These are phyloP conservation scores for Aspergillus oerlinghausenensis DNA, from an alignment of 2,329 filamentous ascomycete species.

Conservation along the genomic window DNA sequence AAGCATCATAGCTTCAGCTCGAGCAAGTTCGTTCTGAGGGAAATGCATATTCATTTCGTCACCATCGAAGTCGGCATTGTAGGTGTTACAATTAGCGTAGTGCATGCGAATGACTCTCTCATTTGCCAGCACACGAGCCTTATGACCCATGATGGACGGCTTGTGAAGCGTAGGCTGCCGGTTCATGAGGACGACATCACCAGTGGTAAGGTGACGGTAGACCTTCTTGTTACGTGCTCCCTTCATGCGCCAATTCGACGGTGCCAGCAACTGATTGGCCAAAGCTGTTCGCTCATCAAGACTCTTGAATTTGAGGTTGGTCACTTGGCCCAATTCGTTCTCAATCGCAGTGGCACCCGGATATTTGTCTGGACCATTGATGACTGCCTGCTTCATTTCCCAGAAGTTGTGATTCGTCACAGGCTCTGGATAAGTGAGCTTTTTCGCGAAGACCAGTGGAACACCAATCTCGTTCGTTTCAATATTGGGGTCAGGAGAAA, in stretches of 20 bases:
- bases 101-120: slow-evolving; percentile 99
- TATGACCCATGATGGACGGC: slow-evolving; percentile 97
- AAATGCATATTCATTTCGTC: slow-evolving; percentile 99
- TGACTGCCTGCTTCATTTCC: slow-evolving; percentile 90
- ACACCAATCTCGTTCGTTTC: slow-evolving; percentile 99
- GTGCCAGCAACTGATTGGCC: slow-evolving; percentile 87
- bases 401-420: slow-evolving; percentile 97
- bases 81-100: slow-evolving; percentile 98
- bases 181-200: slow-evolving; percentile 98
- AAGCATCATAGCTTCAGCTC: slow-evolving; percentile 86
- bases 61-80: slow-evolving; percentile 98
- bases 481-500: slow-evolving; percentile 96
- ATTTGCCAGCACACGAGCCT: slow-evolving; percentile 82
- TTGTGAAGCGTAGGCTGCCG: slow-evolving; percentile 97
- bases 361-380: slow-evolving; percentile 91
- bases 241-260: slow-evolving; percentile 68
- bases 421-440: slow-evolving; percentile 92
- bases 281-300: slow-evolving; percentile 81
- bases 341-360: slow-evolving; percentile 92
- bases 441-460: slow-evolving; percentile 93
- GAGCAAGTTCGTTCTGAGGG: slow-evolving; percentile 90
- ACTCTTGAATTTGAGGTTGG: slow-evolving; percentile 82
- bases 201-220: slow-evolving; percentile 89
- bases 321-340: slow-evolving; percentile 88
- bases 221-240: slow-evolving; percentile 91